Evolutionary conservation across 2,329 filamentous ascomycete species (phyloP), one percentile per base, ranked within the genome.

Genomic region (Emmonsiellopsis sp.): DNA sequence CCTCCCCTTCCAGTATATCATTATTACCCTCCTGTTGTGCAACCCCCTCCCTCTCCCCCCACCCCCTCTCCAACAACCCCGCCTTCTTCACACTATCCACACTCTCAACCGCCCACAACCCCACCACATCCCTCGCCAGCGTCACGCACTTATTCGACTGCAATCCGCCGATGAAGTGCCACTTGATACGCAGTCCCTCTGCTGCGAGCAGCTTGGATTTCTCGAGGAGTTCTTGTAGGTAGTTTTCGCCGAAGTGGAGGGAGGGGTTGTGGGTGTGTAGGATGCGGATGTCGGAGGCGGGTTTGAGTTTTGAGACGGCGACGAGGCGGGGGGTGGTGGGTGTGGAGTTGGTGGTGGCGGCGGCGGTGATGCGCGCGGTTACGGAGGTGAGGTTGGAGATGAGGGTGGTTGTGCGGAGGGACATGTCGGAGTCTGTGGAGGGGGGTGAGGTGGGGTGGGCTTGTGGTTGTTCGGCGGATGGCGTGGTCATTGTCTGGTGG

Each of bases 141-240:
- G 82, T 81, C 63, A 89, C 90, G 79, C 90, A 95, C 75, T 97
- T 95, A 62, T 91, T 94, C 11, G 87, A 91, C 72, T 98, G 93
- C 40, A 98, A 74, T 0, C 87, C 89, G 40, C 93, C 93, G 67
- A 97, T 98, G 70, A 97, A 96, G 71, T 98, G 93, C 93, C 93
- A 98, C 63, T 80, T 79, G 60, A 98, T 87, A 35, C 78, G 79
- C 11, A 8, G 20, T 3, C 20, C 20, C 44, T 74, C 64, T 3
- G 64, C 73, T 0, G 93, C 92, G 9, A 98, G 80, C 16, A 95
- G 68, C 37, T 80, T 79, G 1, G 89, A 86, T 71, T 98, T 98
- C 68, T 95, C 86, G 55, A 80, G 78, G 52, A 98, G 80, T 71
- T 98, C 93, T 71, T 92, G 87, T 3, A 86, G 79, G 74, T 98